Evolutionary conservation across 2,329 filamentous ascomycete genomes (phyloP), one percentile per base, ranked within the genome.

Genomic region (Davidsoniella neocaledoniae): DNA sequence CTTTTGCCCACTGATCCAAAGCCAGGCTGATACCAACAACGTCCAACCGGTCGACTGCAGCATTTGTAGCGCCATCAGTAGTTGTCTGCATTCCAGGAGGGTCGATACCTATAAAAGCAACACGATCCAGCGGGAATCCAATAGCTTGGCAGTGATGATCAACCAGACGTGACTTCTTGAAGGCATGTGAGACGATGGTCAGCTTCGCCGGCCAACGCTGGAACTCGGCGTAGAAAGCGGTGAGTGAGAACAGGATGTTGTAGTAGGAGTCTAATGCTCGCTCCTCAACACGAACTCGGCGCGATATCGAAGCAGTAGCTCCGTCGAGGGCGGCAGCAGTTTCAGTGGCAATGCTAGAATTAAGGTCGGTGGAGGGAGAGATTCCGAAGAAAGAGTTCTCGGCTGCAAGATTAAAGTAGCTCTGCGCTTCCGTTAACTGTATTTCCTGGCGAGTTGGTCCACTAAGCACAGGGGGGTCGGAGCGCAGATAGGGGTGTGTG

Each of bases 261-360:
- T 87, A 81, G 59, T 86, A 90, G 1, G 83, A 90, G 63, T 95
- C 88, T 1, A 90, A 77, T 0, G 88, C 86, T 49, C 74, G 71
- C 7, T 79, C 73, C 59, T 94, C 87, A 2, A 76, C 59, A 0
- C 76, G 59, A 16, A 86, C 66, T 21, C 68, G 67, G n/a, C 46
- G 48, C 19, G 4, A 21, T 21, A 21, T 21, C 4, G 19, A 21
- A 21, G 19, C 19, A 21, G 19, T 21, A 14, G 43, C 43, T 36
- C 21, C 26, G 16, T 45, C 36, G 21, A 7, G n/a, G 16, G 43
- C 25, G 25, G 2, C 21, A 12, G 19, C 19, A 2, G 19, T 21
- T 21, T 21, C 19, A 21, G 19, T 21, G 19, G 19, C 19, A 21
- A 21, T 21, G 19, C 17, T 10, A 36, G 43, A 16, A 1, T 19